phyloP scores from a whole-genome alignment of 306 rosid genomes.

The Fragaria ananassa region DNA sequence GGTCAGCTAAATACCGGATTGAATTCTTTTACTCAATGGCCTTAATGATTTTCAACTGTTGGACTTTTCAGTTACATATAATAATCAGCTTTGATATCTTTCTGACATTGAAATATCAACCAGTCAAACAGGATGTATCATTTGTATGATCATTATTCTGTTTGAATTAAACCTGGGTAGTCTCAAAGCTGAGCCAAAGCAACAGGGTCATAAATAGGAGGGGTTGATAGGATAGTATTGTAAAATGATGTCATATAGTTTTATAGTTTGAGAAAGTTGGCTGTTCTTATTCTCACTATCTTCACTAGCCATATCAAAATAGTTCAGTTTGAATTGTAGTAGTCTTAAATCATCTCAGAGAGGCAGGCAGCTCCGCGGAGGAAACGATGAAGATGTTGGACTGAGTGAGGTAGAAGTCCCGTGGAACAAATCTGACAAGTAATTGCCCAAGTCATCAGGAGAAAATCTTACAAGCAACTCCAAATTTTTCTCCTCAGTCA shows the following conservation, averaged over 20 bases:
- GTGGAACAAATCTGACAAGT: constrained; percentile 50
- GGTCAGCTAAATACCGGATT: not conserved
- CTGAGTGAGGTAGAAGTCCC: constrained; percentile 31
- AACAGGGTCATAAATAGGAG: not conserved
- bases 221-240: not conserved
- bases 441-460: constrained; percentile 53
- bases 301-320: not conserved
- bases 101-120: not conserved
- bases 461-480: constrained; percentile 25
- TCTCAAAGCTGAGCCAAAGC: not conserved
- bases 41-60: constrained; percentile 7
- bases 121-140: not conserved
- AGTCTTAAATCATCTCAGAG: not conserved
- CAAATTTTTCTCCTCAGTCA: constrained; percentile 30
- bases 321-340: not conserved
- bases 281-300: not conserved
- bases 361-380: constrained; percentile 11
- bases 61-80: not conserved
- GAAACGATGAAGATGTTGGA: constrained; percentile 15
- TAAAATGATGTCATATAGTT: constrained; percentile 10
- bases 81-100: not conserved
- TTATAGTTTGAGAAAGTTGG: not conserved
- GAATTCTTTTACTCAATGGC: not conserved
- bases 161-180: not conserved
- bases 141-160: not conserved